Evolutionary conservation across 257 asterid species (phyloP), one percentile per base, ranked within the genome.

Genomic region (Fraxinus anomala): DNA sequence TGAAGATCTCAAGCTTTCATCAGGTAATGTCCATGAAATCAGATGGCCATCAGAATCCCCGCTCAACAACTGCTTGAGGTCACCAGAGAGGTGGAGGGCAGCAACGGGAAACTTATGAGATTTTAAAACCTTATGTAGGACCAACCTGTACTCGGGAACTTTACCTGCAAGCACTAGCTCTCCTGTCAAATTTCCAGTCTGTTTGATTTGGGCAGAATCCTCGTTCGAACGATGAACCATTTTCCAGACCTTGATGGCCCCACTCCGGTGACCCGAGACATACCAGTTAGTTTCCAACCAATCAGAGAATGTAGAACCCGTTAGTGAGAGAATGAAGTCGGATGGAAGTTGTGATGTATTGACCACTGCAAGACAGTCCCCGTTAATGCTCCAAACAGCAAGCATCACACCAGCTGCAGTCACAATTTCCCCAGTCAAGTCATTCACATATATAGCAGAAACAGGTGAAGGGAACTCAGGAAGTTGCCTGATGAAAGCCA

Each of bases 271-370:
- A 44, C 99, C 99, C 0, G 99, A 96, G 65, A 87, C 93, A 28
- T 88, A 96, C 99, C 99, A 96, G 76, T 84, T 86, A 6, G 92
- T 86, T 72, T 93, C 94, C 72, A 80, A 75, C 97, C 98, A 96
- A 77, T 96, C 99, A 4, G 97, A 93, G 80, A 84, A 93, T 42
- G 86, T 86, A 26, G 90, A 88, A 23, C 97, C 96, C 0, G 97
- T 81, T 24, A 96, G 90, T 0, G 98, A 92, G 67, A 89, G 83
- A 73, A 96, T 92, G 84, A 84, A 88, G 80, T 96, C 99, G 0
- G 99, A 96, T 17, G 99, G 98, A 61, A 93, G 97, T 79, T 96
- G 99, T 28, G 99, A 96, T 17, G 99, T 89, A 86, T 96, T 93
- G 70, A 96, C 94, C 54, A 89, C 94, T 0, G 99, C 97, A 39